These are phyloP conservation scores for Cutaneotrichosporon mucoides DNA, from an alignment of 1,284 basidiomycete genomes.

Conservation along the genomic window DNA sequence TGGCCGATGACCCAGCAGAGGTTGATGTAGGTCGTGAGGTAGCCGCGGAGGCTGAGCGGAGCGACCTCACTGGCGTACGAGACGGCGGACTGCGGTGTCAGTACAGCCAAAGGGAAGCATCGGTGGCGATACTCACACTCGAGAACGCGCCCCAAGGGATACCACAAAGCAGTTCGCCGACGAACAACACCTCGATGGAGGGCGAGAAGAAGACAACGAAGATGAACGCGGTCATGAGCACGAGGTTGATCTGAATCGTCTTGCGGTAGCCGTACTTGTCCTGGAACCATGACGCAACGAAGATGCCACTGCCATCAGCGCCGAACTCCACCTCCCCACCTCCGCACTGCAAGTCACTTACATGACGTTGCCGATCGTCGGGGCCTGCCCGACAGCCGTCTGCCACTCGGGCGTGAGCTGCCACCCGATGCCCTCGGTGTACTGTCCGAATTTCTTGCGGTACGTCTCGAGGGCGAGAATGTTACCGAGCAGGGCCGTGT, in stretches of 20 bases:
- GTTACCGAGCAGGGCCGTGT: conserved; percentile 10
- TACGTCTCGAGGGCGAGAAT: conserved; percentile 7
- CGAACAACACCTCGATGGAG: conserved; percentile 16
- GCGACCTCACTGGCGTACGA: conserved; percentile 54
- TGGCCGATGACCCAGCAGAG: conserved; percentile 53
- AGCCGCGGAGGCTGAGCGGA: conserved; percentile 36
- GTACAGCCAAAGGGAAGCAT: too few species aligned
- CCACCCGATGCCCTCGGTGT: conserved; percentile 13
- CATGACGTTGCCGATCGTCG: conserved; percentile 19
- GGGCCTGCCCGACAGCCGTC: conserved; percentile 22
- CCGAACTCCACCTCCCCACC: too few species aligned
- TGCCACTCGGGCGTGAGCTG: conserved; percentile 30
- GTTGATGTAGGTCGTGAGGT: conserved; percentile 47
- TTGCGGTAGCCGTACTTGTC: conserved; percentile 27
- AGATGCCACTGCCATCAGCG: conserved; percentile 17
- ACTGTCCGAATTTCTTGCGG: conserved; percentile 18
- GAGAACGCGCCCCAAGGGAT: conserved; percentile 51
- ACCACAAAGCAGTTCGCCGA: conserved; percentile 28
- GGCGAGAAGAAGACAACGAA: conserved; percentile 47
- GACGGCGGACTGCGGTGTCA: conserved; percentile 6
- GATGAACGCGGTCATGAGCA: conserved; percentile 33
- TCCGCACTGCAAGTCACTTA: too few species aligned
- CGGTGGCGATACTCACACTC: background rate
- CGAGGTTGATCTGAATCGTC: conserved; percentile 26
- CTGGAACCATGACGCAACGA: conserved; percentile 20